Evolutionary conservation across 257 asterid genomes (phyloP).

Genomic region (Fraxinus americana): DNA sequence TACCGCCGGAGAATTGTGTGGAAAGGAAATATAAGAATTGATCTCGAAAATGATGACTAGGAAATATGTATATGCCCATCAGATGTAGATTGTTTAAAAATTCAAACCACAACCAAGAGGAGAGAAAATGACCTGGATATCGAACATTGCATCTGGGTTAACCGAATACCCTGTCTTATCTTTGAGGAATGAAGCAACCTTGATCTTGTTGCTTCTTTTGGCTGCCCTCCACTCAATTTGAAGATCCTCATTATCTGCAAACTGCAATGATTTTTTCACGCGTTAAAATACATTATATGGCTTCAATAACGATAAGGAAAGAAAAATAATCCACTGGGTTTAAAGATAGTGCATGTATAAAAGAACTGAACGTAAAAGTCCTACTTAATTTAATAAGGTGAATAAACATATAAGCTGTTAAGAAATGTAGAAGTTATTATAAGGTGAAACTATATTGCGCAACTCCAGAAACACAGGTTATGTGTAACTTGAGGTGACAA

Average conservation of each 20-base stretch:
- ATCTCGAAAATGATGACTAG: conserved; percentile 16
- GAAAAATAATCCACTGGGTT: not conserved
- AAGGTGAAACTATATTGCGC: not conserved
- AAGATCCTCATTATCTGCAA: conserved; percentile 80
- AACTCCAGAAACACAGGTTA: not conserved
- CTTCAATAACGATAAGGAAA: conserved; percentile 13
- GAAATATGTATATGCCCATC: conserved; percentile 3
- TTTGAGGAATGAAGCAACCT: conserved; percentile 65
- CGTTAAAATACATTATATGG: conserved; percentile 24
- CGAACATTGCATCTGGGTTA: conserved; percentile 85
- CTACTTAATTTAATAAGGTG: not conserved
- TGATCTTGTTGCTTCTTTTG: conserved; percentile 65
- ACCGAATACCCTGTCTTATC: conserved; percentile 78
- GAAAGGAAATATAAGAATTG: conserved; percentile 2
- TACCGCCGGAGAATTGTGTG: not conserved
- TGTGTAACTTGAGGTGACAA: not conserved
- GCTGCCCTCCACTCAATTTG: conserved; percentile 78
- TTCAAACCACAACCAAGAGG: conserved; percentile 20
- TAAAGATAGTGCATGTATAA: not conserved
- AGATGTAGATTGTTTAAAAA: conserved; percentile 2
- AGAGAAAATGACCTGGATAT: conserved; percentile 65
- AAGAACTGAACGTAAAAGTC: not conserved
- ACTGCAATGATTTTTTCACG: conserved; percentile 44
- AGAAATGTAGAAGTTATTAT: not conserved
- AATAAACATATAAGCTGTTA: not conserved